phyloP scores from a whole-genome alignment of 805 yeast genomes.

The Schwanniomyces vanrijiae region DNA sequence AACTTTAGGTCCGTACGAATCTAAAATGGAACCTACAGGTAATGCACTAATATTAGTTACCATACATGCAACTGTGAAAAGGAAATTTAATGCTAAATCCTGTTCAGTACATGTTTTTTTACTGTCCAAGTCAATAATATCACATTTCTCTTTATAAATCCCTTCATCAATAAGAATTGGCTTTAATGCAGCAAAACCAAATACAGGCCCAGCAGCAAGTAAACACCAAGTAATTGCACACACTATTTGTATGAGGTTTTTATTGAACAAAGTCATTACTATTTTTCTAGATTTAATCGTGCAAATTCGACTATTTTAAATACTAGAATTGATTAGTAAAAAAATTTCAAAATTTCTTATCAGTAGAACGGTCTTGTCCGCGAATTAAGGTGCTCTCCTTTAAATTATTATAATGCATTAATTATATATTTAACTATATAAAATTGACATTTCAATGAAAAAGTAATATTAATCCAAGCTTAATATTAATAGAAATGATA shows the following conservation, averaged over 20 bases:
- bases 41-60: constrained; percentile 82
- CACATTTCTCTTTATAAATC: constrained; percentile 66
- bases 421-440: not conserved
- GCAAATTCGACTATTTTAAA: not conserved
- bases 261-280: constrained; percentile 4
- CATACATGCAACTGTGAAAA: constrained; percentile 86
- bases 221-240: constrained; percentile 89
- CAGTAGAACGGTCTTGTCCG: not conserved
- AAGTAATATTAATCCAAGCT: no score
- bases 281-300: not conserved
- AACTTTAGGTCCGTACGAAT: constrained; percentile 74
- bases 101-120: constrained; percentile 61
- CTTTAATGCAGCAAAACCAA: constrained; percentile 94
- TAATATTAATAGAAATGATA: not conserved
- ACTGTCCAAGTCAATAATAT: constrained; percentile 10
- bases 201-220: constrained; percentile 88
- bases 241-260: constrained; percentile 51
- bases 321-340: not conserved
- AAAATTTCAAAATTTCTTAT: not conserved
- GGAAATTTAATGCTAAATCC: constrained; percentile 75
- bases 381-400: not conserved
- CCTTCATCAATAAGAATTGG: constrained; percentile 78
- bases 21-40: constrained; percentile 78
- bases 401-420: not conserved
- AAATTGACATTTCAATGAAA: not conserved